These are phyloP conservation scores for Kodamaea neixiangensis DNA, from an alignment of 805 yeast genomes.

Conservation along the genomic window DNA sequence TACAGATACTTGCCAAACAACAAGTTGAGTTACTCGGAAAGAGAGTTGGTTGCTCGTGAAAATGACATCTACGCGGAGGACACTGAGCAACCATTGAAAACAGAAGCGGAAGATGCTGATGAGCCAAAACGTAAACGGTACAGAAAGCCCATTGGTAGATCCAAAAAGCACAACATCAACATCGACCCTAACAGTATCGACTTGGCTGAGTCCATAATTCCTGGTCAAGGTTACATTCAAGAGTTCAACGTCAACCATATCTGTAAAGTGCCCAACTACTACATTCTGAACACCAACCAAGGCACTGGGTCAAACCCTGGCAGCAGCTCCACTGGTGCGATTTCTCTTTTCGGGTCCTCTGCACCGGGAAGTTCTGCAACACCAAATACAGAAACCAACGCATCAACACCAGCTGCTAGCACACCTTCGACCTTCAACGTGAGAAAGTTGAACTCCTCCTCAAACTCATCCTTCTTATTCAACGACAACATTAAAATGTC, in stretches of 20 bases:
- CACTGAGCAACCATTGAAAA: constrained; percentile 29
- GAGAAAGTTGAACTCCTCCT: constrained; percentile 17
- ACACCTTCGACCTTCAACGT: constrained; percentile 1
- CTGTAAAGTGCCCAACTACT: constrained; percentile 46
- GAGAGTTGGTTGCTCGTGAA: constrained; percentile 34
- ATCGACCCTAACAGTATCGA: constrained; percentile 44
- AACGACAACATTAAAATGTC: constrained; percentile 30
- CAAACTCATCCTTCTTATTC: not conserved
- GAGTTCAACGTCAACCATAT: constrained; percentile 42
- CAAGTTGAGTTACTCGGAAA: constrained; percentile 33
- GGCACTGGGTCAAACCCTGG: constrained; percentile 9
- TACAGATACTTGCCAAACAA: constrained; percentile 27
- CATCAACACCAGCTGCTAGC: not conserved
- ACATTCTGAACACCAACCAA: constrained; percentile 32
- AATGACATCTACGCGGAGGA: constrained; percentile 34
- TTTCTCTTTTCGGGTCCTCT: constrained; percentile 7
- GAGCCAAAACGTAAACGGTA: constrained; percentile 18
- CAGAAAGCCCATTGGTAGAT: constrained; percentile 32
- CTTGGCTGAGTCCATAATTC: constrained; percentile 39
- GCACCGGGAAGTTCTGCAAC: not conserved
- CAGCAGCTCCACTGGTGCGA: not conserved
- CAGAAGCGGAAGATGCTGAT: constrained; percentile 30
- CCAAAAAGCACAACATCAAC: constrained; percentile 31
- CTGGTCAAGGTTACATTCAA: constrained; percentile 46
- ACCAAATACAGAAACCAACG: not conserved